Evolutionary conservation across 2,329 filamentous ascomycete genomes (phyloP), one percentile per base, ranked within the genome.

Genomic region (Aspergillus spinulosporus): DNA sequence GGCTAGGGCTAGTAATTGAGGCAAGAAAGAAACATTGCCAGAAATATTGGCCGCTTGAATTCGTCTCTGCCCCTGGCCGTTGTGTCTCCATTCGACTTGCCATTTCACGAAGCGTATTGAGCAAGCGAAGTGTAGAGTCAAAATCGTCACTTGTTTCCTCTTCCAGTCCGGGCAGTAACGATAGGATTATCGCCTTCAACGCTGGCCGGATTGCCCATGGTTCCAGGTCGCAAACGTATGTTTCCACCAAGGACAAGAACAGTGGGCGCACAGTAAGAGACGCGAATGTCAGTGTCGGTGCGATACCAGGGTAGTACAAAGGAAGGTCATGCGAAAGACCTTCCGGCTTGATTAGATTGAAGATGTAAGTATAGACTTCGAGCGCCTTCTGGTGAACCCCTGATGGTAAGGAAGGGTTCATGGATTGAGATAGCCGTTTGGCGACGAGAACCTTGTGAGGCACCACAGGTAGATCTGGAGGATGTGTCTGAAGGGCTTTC

Each of bases 1-100:
- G 84, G 59, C 87, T 92, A 42, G 90, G 84, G 66, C 92, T 93
- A 1, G 94, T 97, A 58, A 99, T 94, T 14, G 90, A 88, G 7
- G 93, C 91, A 14, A 99, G 78, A 67, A 99, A 97, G 69, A 99
- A 88, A 72, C 92, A 97, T 76, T 99, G 94, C 94, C 94, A 99
- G 72, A 97, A 99, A 72, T 94, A 97, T 62, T 90, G 89, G 62
- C 92, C 90, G 7, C 86, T 86, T 6, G 81, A 81, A 74, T 80
- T 54, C 71, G 73, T 32, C 75, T 84, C 61, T 79, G 80, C 52
- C 74, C 76, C 61, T 11, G 82, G 76, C 58, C 81, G 64, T 39
- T 71, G 69, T 64, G 29, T 85, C 77, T 56, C 86, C 80, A 65
- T 92, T 83, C 47, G 63, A 12, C 65, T 66, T 14, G 71, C 66